Base-by-base conservation (phyloP, 495 filamentous ascomycete genomes). In the Immersiella caudata region DNA sequence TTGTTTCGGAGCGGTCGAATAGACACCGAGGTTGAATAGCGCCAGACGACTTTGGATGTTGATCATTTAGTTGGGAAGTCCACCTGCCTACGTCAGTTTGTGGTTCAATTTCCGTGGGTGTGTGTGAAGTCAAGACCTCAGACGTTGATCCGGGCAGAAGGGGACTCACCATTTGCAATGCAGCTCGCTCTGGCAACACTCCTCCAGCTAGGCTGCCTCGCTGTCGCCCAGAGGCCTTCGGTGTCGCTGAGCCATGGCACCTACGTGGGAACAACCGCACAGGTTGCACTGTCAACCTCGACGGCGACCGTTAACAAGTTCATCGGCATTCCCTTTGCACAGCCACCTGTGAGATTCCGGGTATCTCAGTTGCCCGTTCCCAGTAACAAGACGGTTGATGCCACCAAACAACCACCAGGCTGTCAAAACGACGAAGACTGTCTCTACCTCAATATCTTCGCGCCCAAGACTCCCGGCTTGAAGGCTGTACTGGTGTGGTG, bases 231-330 rank as follows among this genome's bases (percentile, higher is more conserved):
- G 26, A 24, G 26, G 25, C 61, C 61, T 0, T 20, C 50, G 16
- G 52, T 65, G 29, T 35, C 21, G 29, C 63, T 65, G 1, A 12
- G 21, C 14, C 50, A 65, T 58, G 63, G 50, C 20, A 57, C 63
- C 24, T 65, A 65, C 20, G 18, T 40, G 51, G 63, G 63, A 16
- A 65, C 63, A 12, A 65, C 63, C 50, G 57, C 63, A 2, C 25
- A 58, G 29, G 49, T 65, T 18, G 35, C 51, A 12, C 26, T 40
- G 11, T 51, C 51, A 7, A 57, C 63, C 0, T 51, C 26, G 7
- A 65, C 63, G 6, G 52, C 63, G 21, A 65, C 63, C 2, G 63
- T 65, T 25, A 33, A 65, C 63, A 65, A 65, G 35, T 65, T 58
- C 33, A 16, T 65, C n/a, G 63, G 63, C 18, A 35, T 65, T 40